Evolutionary conservation across 495 filamentous ascomycete species (phyloP).

Genomic region (Jackrogersella minutella): DNA sequence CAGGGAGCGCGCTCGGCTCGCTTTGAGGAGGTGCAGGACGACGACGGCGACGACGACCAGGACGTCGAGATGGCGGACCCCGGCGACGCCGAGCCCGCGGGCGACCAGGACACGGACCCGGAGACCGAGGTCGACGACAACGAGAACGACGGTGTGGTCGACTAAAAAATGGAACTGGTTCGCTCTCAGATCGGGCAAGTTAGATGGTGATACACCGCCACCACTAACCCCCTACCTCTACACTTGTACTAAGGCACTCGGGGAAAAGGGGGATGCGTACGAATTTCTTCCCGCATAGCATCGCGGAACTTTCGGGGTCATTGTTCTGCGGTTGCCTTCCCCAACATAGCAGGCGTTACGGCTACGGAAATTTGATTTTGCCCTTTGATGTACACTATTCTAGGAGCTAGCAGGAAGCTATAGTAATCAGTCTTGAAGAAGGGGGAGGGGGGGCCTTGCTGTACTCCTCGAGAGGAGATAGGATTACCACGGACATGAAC

Average conservation of each 20-base stretch:
- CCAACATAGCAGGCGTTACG: not conserved
- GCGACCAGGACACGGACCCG: constrained; percentile 49
- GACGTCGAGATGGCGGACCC: constrained; percentile 45
- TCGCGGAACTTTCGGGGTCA: not conserved
- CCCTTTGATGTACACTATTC: no score
- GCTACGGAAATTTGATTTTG: no score
- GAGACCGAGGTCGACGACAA: constrained; percentile 53
- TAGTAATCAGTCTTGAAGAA: no score
- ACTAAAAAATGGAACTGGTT: no score
- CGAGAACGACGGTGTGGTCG: constrained; percentile 38
- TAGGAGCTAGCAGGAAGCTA: no score
- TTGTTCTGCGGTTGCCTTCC: no score
- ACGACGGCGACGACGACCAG: constrained; percentile 42
- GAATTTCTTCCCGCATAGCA: not conserved
- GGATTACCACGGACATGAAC: no score
- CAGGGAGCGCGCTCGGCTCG: constrained; percentile 30
- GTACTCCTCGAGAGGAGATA: no score
- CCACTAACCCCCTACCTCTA: not conserved
- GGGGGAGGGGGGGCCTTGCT: no score
- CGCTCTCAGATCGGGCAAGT: no score
- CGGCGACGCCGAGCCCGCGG: constrained; percentile 39
- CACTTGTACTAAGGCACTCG: no score
- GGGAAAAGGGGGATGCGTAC: not conserved
- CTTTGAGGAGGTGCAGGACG: constrained; percentile 39
- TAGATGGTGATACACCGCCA: not conserved